Base-by-base conservation (phyloP, 139 green algal genomes). In the Nannochloris sp. region DNA sequence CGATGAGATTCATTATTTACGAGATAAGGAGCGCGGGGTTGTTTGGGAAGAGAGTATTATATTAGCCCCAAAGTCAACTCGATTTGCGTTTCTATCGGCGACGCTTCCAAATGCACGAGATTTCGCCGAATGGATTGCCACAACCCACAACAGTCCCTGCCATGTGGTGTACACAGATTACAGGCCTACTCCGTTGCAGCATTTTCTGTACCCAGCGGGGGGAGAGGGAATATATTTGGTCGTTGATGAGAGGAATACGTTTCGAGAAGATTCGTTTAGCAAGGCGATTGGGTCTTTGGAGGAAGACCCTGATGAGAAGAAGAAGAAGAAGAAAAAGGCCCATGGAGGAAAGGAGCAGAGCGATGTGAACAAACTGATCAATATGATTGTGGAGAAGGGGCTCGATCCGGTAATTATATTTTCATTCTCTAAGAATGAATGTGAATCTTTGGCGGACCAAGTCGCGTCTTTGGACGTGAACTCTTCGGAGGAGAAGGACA, bases 391-490 rank as follows among this genome's bases (percentile, higher is more conserved):
- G 67, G 70, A 86, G 50, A 63, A 83, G 4, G 82, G 88, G 71
- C 95, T 85, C 51, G 88, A 97, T 71, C 91, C 91, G 5, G 48
- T 69, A 36, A 91, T 93, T 66, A 74, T 93, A 6, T 93, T 93
- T 76, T 79, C 63, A 53, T 93, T 93, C 74, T 82, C 64, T 66
- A 88, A 87, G 59, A 67, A 68, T n/a, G 76, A 89, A 59, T 85
- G 74, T 66, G 85, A 93, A 71, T 58, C 51, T 50, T 68, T 88
- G 56, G 77, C 81, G 11, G 28, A 49, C 5, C 67, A 82, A 67
- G 46, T 70, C 31, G 5, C 36, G 33, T 17, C 28, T 29, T 30
- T 84, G 48, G 69, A 80, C 33, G 23, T 83, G 40, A 80, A 79
- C 26, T 36, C 55, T 4, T 67, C 70, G 0, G 56, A 70, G 3